These are phyloP conservation scores for Selenicereus undatus DNA, from an alignment of 148 eudicot genomes.

Conservation along the genomic window DNA sequence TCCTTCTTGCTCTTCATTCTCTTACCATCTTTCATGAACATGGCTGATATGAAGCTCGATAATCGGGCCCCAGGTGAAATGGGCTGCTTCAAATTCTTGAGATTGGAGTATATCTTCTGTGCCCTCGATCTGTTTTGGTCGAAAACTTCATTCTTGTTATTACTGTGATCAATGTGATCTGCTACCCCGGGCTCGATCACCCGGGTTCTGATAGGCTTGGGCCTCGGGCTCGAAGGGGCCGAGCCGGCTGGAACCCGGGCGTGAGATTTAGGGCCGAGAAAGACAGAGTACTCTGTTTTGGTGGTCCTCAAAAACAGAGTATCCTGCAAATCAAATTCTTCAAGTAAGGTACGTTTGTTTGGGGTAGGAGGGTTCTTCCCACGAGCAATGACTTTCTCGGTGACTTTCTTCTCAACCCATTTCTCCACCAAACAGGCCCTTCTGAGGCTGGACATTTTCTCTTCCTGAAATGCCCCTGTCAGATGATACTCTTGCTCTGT, in stretches of 20 bases:
- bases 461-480: slow-evolving; percentile 13
- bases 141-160: slow-evolving; percentile 15
- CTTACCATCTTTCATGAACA: slow-evolving; percentile 37
- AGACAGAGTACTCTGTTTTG: slow-evolving; percentile 40
- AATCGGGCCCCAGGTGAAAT: slow-evolving; percentile 69
- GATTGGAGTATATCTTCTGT: slow-evolving; percentile 47
- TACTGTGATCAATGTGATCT: background rate
- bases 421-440: slow-evolving; percentile 56
- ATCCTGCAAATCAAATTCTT: slow-evolving; percentile 34
- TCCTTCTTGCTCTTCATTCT: slow-evolving; percentile 20
- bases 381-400: slow-evolving; percentile 17
- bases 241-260: slow-evolving; percentile 10
- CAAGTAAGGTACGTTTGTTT: slow-evolving; percentile 17
- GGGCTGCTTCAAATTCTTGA: slow-evolving; percentile 75
- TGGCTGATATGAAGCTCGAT: slow-evolving; percentile 52
- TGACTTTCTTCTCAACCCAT: slow-evolving; percentile 52
- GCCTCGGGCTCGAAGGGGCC: slow-evolving; percentile 22
- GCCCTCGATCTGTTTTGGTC: slow-evolving; percentile 51
- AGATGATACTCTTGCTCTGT: slow-evolving; percentile 6
- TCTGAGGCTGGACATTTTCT: slow-evolving; percentile 36
- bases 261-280: slow-evolving; percentile 11
- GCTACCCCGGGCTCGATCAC: slow-evolving; percentile 7
- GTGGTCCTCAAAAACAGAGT: slow-evolving; percentile 47
- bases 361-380: slow-evolving; percentile 21
- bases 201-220: slow-evolving; percentile 43